These are phyloP conservation scores for Thraustochytrium striatum DNA, from an alignment of 352 stramenopile species.

Conservation along the genomic window DNA sequence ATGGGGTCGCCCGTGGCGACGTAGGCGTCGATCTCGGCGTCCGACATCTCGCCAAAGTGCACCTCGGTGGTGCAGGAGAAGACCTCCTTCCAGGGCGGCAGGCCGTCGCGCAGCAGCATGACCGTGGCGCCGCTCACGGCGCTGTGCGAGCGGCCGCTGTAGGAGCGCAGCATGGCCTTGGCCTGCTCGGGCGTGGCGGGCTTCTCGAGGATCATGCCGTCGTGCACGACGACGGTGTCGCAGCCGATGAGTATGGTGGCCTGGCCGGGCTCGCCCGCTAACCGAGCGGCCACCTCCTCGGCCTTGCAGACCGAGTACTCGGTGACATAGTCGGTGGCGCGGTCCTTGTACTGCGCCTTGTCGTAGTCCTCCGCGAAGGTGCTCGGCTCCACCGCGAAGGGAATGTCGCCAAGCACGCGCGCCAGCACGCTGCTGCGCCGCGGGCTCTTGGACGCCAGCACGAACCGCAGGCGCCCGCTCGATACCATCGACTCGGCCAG, in stretches of 20 bases:
- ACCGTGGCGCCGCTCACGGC: slow-evolving; percentile 81
- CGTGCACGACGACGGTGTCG: slow-evolving; percentile 77
- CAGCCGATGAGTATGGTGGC: slow-evolving; percentile 58
- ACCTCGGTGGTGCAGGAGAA: slow-evolving; percentile 45
- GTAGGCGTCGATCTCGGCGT: slow-evolving; percentile 62
- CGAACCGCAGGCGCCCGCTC: not conserved
- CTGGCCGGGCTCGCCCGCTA: not conserved
- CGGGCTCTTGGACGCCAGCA: slow-evolving; percentile 23
- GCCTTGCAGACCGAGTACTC: slow-evolving; percentile 38
- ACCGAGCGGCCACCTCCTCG: not conserved
- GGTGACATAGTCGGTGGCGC: slow-evolving; percentile 17
- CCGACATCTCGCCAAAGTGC: slow-evolving; percentile 28
- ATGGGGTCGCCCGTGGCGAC: slow-evolving; percentile 79
- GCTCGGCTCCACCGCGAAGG: slow-evolving; percentile 9
- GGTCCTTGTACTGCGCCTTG: not conserved
- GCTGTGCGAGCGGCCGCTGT: slow-evolving; percentile 69
- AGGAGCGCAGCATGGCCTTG: slow-evolving; percentile 67
- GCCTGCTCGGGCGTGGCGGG: slow-evolving; percentile 71
- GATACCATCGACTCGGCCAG: not conserved
- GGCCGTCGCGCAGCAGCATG: slow-evolving; percentile 64
- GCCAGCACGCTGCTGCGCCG: slow-evolving; percentile 14
- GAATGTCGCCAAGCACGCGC: not conserved
- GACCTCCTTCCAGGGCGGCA: slow-evolving; percentile 47
- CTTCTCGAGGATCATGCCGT: slow-evolving; percentile 80
- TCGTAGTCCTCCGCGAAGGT: slow-evolving; percentile 39